Conservation (phyloP, 2,329 filamentous ascomycete genomes). For the Aspergillus sp. region DNA sequence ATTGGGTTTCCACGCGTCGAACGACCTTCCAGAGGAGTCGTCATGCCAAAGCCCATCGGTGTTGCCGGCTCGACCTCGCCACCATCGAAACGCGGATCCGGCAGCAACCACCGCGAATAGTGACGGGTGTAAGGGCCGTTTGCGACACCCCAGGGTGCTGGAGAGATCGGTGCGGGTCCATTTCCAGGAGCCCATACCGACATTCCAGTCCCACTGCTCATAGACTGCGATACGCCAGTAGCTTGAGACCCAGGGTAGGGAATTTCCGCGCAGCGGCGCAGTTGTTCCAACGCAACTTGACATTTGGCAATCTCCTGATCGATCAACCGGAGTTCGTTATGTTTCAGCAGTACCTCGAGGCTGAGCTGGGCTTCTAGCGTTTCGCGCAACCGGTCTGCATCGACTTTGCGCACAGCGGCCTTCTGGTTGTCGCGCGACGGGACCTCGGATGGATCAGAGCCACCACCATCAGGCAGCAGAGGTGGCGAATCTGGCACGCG, state of each 20-base stretch:
- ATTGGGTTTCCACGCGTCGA: constrained; percentile 74
- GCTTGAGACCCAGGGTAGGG: constrained; percentile 76
- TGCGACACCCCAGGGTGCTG: constrained; percentile 83
- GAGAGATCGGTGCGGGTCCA: constrained; percentile 70
- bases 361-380: constrained; percentile 83
- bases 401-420: constrained; percentile 25
- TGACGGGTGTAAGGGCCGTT: constrained; percentile 93
- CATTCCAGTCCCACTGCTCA: constrained; percentile 73
- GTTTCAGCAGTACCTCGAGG: constrained; percentile 88
- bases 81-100: constrained; percentile 82
- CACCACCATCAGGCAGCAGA: constrained; percentile 1
- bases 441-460: constrained; percentile 4
- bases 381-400: constrained; percentile 60
- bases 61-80: constrained; percentile 36
- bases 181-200: constrained; percentile 63
- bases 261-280: constrained; percentile 87
- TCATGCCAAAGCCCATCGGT: constrained; percentile 20
- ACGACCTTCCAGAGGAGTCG: constrained; percentile 63
- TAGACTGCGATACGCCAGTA: constrained; percentile 59
- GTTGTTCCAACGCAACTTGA: constrained; percentile 87
- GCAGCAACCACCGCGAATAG: constrained; percentile 93
- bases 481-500: neutral
- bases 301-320: constrained; percentile 96
- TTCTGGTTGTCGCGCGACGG: constrained; percentile 18
- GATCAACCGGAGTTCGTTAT: constrained; percentile 89